Evolutionary conservation across 2,329 filamentous ascomycete genomes (phyloP), one percentile per base, ranked within the genome.

Genomic region (Penicillium griseofulvum): DNA sequence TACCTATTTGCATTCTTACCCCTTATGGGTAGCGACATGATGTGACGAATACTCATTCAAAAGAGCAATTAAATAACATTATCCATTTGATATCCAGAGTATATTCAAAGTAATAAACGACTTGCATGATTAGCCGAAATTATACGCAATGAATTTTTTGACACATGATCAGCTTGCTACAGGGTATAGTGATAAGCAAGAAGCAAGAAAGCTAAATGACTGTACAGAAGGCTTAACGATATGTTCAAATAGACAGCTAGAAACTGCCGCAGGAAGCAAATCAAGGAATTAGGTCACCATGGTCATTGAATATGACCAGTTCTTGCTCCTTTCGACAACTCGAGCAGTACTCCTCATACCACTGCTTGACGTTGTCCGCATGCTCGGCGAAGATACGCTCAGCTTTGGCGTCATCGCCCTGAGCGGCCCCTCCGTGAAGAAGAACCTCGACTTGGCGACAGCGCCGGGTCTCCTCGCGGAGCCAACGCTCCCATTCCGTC

Each of bases 401-500:
- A 1, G 59, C 62, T 57, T 70, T 65, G 50, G 66, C 62, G 34
- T 62, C 63, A 28, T 64, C 65, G 38, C 68, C 68, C 17, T 55
- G 51, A 8, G 46, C 55, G 26, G 57, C 43, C 22, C 64, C 61
- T 33, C 65, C 61, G 44, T 67, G 64, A 11, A 83, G 68, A 63
- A 85, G 73, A 14, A 68, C 70, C 38, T 81, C 79, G 8, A 85
- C 72, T 67, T 88, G 83, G 54, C 84, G 84, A 71, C 94, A 99
- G 46, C 89, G 83, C 33, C 80, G 74, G 60, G 86, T 87, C 76
- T 99, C 94, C 62, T 90, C 87, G 3, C 83, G 74, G 29, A 97
- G 81, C 92, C 93, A 99, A 60, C 90, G 89, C 76, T 96, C 92
- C 87, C 91, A 99, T 72, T 97, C 93, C 0, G 88, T 88, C 66